These are phyloP conservation scores for Martiniozyma asiatica DNA, from an alignment of 1,139 yeast genomes.

Conservation along the genomic window DNA sequence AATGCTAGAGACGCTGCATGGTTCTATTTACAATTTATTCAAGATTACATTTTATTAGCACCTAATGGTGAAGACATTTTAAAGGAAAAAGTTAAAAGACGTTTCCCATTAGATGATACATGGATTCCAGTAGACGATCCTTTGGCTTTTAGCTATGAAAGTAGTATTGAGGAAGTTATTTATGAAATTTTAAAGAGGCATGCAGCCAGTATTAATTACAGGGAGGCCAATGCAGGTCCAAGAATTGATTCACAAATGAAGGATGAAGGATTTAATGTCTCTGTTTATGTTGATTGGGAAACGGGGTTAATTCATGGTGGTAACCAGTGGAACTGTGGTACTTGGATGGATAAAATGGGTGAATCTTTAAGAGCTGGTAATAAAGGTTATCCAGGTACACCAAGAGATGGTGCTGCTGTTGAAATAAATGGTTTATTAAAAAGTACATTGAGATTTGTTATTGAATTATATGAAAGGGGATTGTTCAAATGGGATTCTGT, in stretches of 20 bases:
- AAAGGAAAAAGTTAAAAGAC: constrained; percentile 59
- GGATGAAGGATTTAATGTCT: constrained; percentile 84
- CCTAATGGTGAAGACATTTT: constrained; percentile 63
- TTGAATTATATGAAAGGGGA: constrained; percentile 41
- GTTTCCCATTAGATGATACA: constrained; percentile 74
- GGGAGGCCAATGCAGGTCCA: constrained; percentile 95
- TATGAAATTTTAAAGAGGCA: constrained; percentile 78
- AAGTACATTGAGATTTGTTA: constrained; percentile 71
- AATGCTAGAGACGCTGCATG: constrained; percentile 97
- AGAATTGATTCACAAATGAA: constrained; percentile 83
- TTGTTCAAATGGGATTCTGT: constrained; percentile 47
- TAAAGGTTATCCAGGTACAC: constrained; percentile 91
- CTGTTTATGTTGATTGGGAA: constrained; percentile 72
- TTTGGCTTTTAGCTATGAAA: constrained; percentile 60
- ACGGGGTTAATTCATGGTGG: constrained; percentile 90
- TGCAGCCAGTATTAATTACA: constrained; percentile 73
- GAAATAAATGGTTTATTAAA: constrained; percentile 85
- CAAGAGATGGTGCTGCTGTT: constrained; percentile 93
- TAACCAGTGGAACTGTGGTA: constrained; percentile 85
- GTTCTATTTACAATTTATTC: constrained; percentile 83
- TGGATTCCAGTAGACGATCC: constrained; percentile 60
- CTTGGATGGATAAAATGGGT: constrained; percentile 99
- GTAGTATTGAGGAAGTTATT: constrained; percentile 62
- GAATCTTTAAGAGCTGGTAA: constrained; percentile 76
- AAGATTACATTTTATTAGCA: constrained; percentile 59